These are phyloP conservation scores for Naganishia onofrii DNA, from an alignment of 768 basidiomycete species.

Conservation along the genomic window DNA sequence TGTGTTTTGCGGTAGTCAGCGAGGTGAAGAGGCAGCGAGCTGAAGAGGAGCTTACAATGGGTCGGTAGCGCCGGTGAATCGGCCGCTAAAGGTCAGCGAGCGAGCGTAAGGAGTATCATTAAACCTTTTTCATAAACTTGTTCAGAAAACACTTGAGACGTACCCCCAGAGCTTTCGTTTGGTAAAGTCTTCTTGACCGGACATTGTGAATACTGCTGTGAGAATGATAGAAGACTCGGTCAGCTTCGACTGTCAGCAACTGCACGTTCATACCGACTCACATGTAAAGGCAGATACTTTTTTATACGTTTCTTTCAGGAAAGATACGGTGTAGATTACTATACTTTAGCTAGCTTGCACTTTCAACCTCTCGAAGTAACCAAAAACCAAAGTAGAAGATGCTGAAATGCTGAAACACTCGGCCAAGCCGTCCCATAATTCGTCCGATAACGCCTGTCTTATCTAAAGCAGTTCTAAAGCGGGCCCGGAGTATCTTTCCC, in stretches of 20 bases:
- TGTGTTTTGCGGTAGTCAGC: constrained; percentile 47
- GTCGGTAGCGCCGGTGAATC: constrained; percentile 38
- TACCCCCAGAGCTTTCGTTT: constrained; percentile 40
- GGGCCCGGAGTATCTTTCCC: neutral
- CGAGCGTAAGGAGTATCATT: neutral
- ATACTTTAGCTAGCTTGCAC: neutral
- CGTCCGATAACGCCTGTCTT: constrained; percentile 1
- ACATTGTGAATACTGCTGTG: constrained; percentile 5
- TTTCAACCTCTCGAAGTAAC: too few species aligned
- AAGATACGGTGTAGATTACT: neutral
- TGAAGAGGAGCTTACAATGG: constrained; percentile 32
- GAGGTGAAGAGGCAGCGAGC: constrained; percentile 15
- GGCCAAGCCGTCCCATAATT: neutral
- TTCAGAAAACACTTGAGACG: neutral
- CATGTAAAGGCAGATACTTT: neutral
- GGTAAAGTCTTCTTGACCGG: constrained; percentile 34
- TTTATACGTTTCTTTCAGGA: neutral
- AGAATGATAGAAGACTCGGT: neutral
- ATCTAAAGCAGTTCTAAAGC: too few species aligned
- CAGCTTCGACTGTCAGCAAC: neutral
- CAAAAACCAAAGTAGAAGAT: neutral
- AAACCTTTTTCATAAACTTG: neutral
- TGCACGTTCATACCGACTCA: neutral
- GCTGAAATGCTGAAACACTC: neutral
- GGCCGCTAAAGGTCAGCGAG: constrained; percentile 23